These are phyloP conservation scores for Cyberlindnera maclurae DNA, from an alignment of 805 yeast genomes.

Conservation along the genomic window DNA sequence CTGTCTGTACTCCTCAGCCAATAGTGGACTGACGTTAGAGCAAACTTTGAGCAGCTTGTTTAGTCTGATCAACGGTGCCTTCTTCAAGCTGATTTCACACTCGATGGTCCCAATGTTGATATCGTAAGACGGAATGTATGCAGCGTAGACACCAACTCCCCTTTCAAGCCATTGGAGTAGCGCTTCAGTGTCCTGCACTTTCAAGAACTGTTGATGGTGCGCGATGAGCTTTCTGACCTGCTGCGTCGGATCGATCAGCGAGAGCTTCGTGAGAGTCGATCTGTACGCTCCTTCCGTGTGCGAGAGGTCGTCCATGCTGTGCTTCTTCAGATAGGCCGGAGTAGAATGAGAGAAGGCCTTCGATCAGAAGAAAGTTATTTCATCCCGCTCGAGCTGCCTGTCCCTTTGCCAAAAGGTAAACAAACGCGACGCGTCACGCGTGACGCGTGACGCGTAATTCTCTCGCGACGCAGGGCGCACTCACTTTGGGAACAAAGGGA, in stretches of 20 bases:
- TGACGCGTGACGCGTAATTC: too few species aligned
- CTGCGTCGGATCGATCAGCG: neutral
- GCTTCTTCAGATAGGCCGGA: too few species aligned
- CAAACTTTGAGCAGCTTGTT: slow-evolving; percentile 8
- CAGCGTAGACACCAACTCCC: slow-evolving; percentile 6
- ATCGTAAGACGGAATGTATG: slow-evolving; percentile 8
- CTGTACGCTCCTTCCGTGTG: slow-evolving; percentile 14
- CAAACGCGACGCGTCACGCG: too few species aligned
- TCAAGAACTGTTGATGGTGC: slow-evolving; percentile 10
- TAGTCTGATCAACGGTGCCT: slow-evolving; percentile 12
- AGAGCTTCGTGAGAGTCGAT: slow-evolving; percentile 9
- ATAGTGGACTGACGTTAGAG: neutral
- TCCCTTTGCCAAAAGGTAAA: too few species aligned
- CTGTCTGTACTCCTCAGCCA: slow-evolving; percentile 2
- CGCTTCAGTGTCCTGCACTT: neutral
- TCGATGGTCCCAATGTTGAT: slow-evolving; percentile 8
- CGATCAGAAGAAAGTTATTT: too few species aligned
- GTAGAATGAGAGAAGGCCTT: too few species aligned
- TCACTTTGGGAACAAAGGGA: too few species aligned
- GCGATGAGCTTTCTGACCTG: slow-evolving; percentile 10
- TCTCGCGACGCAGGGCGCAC: too few species aligned
- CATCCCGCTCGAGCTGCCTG: too few species aligned
- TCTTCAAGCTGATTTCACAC: slow-evolving; percentile 9
- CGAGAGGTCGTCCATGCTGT: slow-evolving; percentile 1
- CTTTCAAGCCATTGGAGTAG: slow-evolving; percentile 10